Percentiles rank a stretch among this genome's conserved stretches.
These are phyloP conservation scores for Angophora floribunda DNA, from an alignment of 345 rosid species.

Conservation along the genomic window DNA sequence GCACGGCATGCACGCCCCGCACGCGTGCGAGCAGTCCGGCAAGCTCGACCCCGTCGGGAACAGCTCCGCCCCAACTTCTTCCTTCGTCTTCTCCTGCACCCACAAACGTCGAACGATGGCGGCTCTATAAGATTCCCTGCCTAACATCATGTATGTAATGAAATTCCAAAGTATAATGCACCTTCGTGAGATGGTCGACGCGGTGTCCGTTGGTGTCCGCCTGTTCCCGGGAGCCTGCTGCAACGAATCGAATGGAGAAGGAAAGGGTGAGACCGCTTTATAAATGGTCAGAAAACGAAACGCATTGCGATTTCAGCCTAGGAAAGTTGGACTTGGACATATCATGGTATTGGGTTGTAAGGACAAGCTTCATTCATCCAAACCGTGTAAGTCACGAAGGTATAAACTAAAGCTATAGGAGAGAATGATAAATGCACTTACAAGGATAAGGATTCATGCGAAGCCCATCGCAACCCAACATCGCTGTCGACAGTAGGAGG, in stretches of 20 bases:
- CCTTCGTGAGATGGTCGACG: background rate
- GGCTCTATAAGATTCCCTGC: no score
- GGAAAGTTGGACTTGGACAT: background rate
- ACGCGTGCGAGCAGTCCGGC: conserved; percentile 93
- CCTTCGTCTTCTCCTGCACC: conserved; percentile 4
- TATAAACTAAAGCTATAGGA: background rate
- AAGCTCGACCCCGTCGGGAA: conserved; percentile 76
- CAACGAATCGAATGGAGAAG: background rate
- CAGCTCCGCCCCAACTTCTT: conserved; percentile 30
- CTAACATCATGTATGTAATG: background rate
- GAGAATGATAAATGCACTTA: background rate
- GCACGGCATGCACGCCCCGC: conserved; percentile 87
- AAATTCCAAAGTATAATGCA: background rate
- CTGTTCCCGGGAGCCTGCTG: background rate
- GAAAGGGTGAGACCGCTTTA: background rate
- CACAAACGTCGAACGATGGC: background rate
- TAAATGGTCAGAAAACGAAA: background rate
- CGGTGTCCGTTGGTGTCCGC: background rate
- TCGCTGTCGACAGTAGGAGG: background rate
- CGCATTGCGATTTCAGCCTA: background rate
- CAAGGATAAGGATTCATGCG: background rate
- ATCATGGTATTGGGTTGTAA: background rate
- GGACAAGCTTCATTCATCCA: background rate
- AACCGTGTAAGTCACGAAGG: no score
- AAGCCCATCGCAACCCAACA: background rate